A percentile compares a stretch with the other conserved stretches of the same genome.
Evolutionary conservation across 2,329 filamentous ascomycete species (phyloP).

Genomic region (Alternaria burnsii): DNA sequence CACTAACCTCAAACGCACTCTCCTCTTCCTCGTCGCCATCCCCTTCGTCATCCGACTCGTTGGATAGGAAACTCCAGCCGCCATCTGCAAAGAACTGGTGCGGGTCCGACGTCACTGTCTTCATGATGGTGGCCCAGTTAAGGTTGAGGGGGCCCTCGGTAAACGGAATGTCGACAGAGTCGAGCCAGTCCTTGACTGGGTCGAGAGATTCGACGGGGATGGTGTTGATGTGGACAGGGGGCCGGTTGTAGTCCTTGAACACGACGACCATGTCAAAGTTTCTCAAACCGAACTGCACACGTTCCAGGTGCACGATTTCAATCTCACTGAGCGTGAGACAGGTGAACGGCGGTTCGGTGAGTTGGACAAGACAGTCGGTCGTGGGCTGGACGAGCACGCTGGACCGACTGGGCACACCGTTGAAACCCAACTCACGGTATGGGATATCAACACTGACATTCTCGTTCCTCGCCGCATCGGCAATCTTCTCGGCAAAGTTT

Average conservation of each 20-base stretch:
- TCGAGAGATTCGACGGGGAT: conserved; percentile 96
- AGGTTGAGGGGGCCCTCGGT: conserved; percentile 95
- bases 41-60: conserved; percentile 85
- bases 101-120: conserved; percentile 92
- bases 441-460: conserved; percentile 94
- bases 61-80: conserved; percentile 91
- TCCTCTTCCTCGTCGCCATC: conserved; percentile 83
- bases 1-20: conserved; percentile 88
- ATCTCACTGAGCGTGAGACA: conserved; percentile 95
- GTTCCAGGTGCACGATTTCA: conserved; percentile 93
- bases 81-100: conserved; percentile 96
- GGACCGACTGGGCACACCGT: conserved; percentile 93
- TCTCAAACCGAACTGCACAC: conserved; percentile 94
- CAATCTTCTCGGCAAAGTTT: conserved; percentile 95
- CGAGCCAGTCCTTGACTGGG: conserved; percentile 96
- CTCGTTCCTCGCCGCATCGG: conserved; percentile 91
- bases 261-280: conserved; percentile 99
- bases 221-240: conserved; percentile 94
- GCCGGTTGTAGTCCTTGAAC: conserved; percentile 94
- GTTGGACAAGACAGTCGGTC: conserved; percentile 94
- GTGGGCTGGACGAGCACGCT: conserved; percentile 96
- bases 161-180: conserved; percentile 93
- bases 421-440: conserved; percentile 94
- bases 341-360: conserved; percentile 96
- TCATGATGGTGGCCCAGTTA: conserved; percentile 99